These are phyloP conservation scores for Juglanconis oblonga DNA, from an alignment of 2,329 filamentous ascomycete genomes.

Conservation along the genomic window DNA sequence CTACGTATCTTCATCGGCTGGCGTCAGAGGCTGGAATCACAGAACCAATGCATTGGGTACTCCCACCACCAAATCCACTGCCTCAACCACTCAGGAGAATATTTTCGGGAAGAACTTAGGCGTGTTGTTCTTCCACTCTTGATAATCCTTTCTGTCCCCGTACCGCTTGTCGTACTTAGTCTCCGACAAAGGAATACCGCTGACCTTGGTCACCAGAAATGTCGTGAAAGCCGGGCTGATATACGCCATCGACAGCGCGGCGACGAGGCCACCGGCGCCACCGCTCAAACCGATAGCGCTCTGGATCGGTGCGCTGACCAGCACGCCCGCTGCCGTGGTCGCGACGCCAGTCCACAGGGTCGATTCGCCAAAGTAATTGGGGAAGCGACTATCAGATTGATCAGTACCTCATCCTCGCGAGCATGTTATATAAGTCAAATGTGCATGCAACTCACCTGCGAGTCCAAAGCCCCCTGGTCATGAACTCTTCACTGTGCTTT, in stretches of 20 bases:
- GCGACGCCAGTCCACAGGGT: slow-evolving; percentile 69
- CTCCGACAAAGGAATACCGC: slow-evolving; percentile 64
- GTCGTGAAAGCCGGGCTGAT: slow-evolving; percentile 63
- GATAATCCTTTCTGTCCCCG: slow-evolving; percentile 62
- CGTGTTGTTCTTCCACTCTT: slow-evolving; percentile 65
- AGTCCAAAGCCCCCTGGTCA: slow-evolving; percentile 61
- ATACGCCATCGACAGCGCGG: slow-evolving; percentile 43
- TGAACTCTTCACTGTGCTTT: slow-evolving; percentile 64
- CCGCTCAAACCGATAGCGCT: slow-evolving; percentile 54
- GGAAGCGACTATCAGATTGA: slow-evolving; percentile 45
- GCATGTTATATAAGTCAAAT: too few relatives aligned
- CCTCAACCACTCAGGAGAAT: slow-evolving; percentile 26
- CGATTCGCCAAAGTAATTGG: slow-evolving; percentile 71
- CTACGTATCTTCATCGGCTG: not conserved
- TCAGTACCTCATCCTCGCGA: not conserved
- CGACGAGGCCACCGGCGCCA: slow-evolving; percentile 27
- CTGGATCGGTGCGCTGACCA: slow-evolving; percentile 53
- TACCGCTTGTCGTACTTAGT: slow-evolving; percentile 65
- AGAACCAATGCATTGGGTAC: not conserved
- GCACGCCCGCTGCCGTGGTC: slow-evolving; percentile 52
- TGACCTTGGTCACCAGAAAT: slow-evolving; percentile 61
- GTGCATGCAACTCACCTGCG: slow-evolving; percentile 37
- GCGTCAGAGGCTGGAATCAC: not conserved
- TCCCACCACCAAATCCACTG: not conserved
- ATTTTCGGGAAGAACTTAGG: slow-evolving; percentile 64